A percentile compares a stretch with the other conserved stretches of the same genome.
Conservation (phyloP, 2,329 filamentous ascomycete species). For the Penicillium expansum region DNA sequence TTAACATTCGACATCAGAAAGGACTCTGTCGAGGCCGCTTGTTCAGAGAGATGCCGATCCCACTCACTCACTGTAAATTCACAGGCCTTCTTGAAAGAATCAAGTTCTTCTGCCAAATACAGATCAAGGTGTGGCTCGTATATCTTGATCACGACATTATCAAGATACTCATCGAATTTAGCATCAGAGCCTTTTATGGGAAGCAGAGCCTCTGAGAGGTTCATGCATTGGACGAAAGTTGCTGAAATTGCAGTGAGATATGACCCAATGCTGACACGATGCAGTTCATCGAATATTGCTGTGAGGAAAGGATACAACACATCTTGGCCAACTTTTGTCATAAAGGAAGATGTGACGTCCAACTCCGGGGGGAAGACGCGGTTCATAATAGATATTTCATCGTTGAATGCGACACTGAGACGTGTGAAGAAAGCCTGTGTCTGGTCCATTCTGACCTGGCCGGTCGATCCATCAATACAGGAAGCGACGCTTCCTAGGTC, state of each 20-base stretch:
- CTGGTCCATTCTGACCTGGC: slow-evolving; percentile 73
- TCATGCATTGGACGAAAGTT: slow-evolving; percentile 79
- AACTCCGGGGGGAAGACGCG: slow-evolving; percentile 73
- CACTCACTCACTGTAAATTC: slow-evolving; percentile 76
- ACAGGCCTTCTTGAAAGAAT: slow-evolving; percentile 74
- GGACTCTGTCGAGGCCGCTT: slow-evolving; percentile 85
- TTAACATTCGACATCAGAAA: slow-evolving; percentile 97
- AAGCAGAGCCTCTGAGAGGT: slow-evolving; percentile 69
- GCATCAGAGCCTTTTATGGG: slow-evolving; percentile 60
- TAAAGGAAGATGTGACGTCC: slow-evolving; percentile 71
- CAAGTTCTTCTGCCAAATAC: slow-evolving; percentile 87
- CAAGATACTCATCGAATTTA: slow-evolving; percentile 63
- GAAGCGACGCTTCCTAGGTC: slow-evolving; percentile 73
- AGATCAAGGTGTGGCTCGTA: slow-evolving; percentile 94
- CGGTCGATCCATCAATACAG: slow-evolving; percentile 68
- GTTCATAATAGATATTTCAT: slow-evolving; percentile 76
- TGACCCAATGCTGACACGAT: slow-evolving; percentile 67
- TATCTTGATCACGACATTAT: slow-evolving; percentile 65
- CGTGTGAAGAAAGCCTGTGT: slow-evolving; percentile 77
- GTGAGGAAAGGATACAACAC: slow-evolving; percentile 81
- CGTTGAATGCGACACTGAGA: slow-evolving; percentile 72
- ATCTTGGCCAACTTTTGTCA: slow-evolving; percentile 80
- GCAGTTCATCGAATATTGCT: slow-evolving; percentile 80
- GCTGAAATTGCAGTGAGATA: slow-evolving; percentile 86
- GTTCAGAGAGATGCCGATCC: slow-evolving; percentile 88